A percentile compares a stretch with the other conserved stretches of the same genome.
Conservation (phyloP, 768 basidiomycete genomes). For the Mycena polygramma region DNA sequence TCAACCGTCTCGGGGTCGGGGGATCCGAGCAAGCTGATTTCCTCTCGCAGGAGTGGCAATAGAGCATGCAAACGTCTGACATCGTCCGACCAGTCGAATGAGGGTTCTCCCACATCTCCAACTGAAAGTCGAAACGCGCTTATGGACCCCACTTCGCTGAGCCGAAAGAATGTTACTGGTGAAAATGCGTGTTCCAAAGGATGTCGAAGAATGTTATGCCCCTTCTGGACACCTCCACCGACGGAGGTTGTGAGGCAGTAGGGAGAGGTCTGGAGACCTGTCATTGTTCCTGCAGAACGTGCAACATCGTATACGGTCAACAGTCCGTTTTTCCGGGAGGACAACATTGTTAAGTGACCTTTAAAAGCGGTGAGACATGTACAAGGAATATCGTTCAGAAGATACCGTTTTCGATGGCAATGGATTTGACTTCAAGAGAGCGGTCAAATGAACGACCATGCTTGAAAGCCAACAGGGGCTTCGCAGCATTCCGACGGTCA, state of each 20-base stretch:
- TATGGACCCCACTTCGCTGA: constrained; percentile 63
- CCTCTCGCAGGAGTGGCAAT: constrained; percentile 44
- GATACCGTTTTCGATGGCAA: constrained; percentile 50
- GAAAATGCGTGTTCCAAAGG: constrained; percentile 42
- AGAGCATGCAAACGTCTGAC: constrained; percentile 53
- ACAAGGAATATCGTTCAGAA: neutral
- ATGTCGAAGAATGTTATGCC: constrained; percentile 51
- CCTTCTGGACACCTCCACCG: constrained; percentile 44
- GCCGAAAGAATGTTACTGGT: constrained; percentile 56
- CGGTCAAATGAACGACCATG: constrained; percentile 75
- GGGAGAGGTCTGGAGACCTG: constrained; percentile 61
- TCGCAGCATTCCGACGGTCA: constrained; percentile 69
- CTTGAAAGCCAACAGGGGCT: constrained; percentile 70
- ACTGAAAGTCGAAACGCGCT: constrained; percentile 55
- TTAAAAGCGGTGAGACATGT: constrained; percentile 7
- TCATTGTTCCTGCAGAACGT: constrained; percentile 51
- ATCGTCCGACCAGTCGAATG: constrained; percentile 55
- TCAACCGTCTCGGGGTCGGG: constrained; percentile 63
- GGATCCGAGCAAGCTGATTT: constrained; percentile 59
- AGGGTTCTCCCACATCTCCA: constrained; percentile 30
- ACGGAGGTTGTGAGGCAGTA: constrained; percentile 53
- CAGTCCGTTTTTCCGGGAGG: constrained; percentile 70
- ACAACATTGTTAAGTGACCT: constrained; percentile 70
- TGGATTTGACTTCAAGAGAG: constrained; percentile 60
- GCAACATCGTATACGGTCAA: constrained; percentile 76